Evolutionary conservation across 2,329 filamentous ascomycete species (phyloP).

Genomic region (Aspergillus glaucus): DNA sequence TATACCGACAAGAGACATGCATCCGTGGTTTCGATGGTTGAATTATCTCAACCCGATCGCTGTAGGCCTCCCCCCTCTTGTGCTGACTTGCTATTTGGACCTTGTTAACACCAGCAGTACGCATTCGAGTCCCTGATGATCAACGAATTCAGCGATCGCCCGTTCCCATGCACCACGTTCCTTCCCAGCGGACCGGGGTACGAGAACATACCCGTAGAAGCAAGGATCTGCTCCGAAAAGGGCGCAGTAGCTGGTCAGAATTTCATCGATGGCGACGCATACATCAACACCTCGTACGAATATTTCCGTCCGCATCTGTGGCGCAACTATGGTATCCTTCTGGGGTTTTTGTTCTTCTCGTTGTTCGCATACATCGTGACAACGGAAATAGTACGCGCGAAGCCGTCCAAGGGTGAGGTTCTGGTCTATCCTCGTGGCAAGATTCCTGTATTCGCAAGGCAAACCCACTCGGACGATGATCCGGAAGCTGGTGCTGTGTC

Average conservation of each 20-base stretch:
- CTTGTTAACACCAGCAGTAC: slow-evolving; percentile 41
- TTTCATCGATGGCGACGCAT: slow-evolving; percentile 54
- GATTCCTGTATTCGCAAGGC: slow-evolving; percentile 44
- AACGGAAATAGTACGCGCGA: slow-evolving; percentile 55
- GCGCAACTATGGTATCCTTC: slow-evolving; percentile 62
- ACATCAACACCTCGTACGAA: slow-evolving; percentile 48
- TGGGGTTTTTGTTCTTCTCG: slow-evolving; percentile 57
- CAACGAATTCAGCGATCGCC: slow-evolving; percentile 68
- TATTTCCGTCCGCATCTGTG: slow-evolving; percentile 58
- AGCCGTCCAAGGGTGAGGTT: slow-evolving; percentile 68
- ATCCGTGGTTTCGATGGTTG: slow-evolving; percentile 76
- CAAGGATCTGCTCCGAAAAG: slow-evolving; percentile 53
- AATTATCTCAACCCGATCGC: slow-evolving; percentile 73
- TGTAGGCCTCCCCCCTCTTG: slow-evolving; percentile 9
- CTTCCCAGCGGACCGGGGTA: slow-evolving; percentile 42
- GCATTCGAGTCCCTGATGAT: slow-evolving; percentile 76
- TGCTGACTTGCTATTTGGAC: too few relatives aligned
- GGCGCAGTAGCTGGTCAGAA: slow-evolving; percentile 51
- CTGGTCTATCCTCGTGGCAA: slow-evolving; percentile 66
- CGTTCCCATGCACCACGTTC: slow-evolving; percentile 49
- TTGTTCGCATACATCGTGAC: slow-evolving; percentile 54
- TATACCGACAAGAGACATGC: slow-evolving; percentile 56
- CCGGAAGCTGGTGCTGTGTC: slow-evolving; percentile 13
- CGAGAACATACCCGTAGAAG: slow-evolving; percentile 23
- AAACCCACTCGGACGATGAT: slow-evolving; percentile 16